Percentiles rank a stretch among this genome's conserved stretches.
Conservation (phyloP, 1,284 basidiomycete species). For the Hortiboletus rubellus region DNA sequence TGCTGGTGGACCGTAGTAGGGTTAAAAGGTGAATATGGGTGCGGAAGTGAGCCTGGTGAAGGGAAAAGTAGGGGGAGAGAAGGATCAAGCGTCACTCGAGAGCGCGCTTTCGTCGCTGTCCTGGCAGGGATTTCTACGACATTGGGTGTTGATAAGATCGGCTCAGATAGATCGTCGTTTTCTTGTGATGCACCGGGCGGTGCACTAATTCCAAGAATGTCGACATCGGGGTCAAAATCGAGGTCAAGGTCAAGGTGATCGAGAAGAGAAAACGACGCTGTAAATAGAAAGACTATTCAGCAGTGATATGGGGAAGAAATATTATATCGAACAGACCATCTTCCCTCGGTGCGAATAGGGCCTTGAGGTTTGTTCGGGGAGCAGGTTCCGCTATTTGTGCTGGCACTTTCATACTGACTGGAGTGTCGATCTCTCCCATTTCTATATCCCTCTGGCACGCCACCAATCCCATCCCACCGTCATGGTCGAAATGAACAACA, state of each 20-base stretch:
- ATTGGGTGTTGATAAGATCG: not conserved
- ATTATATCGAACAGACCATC: conserved; percentile 45
- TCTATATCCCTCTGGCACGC: conserved; percentile 5
- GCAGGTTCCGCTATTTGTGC: conserved; percentile 3
- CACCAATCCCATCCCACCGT: not conserved
- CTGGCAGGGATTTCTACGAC: not conserved
- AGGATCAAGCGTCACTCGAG: conserved; percentile 43
- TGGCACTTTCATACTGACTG: not conserved
- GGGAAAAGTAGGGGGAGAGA: conserved; percentile 67
- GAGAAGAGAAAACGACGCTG: conserved; percentile 63
- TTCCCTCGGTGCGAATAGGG: conserved; percentile 66
- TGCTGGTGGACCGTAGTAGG: not conserved
- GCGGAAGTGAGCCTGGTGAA: conserved; percentile 31
- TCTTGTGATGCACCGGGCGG: conserved; percentile 2
- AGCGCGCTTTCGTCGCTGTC: conserved; percentile 6
- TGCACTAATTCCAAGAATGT: conserved; percentile 33
- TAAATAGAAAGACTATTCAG: not conserved
- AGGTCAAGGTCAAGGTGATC: conserved; percentile 53
- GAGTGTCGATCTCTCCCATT: conserved; percentile 12
- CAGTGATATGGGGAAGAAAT: not conserved
- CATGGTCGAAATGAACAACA: conserved; percentile 14
- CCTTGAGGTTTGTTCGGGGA: conserved; percentile 49
- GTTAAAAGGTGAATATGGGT: conserved; percentile 2
- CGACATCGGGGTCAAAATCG: conserved; percentile 64
- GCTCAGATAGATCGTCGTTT: not conserved